These are phyloP conservation scores for Cafeteria roenbergensis DNA, from an alignment of 108 stramenopile genomes.

Conservation along the genomic window DNA sequence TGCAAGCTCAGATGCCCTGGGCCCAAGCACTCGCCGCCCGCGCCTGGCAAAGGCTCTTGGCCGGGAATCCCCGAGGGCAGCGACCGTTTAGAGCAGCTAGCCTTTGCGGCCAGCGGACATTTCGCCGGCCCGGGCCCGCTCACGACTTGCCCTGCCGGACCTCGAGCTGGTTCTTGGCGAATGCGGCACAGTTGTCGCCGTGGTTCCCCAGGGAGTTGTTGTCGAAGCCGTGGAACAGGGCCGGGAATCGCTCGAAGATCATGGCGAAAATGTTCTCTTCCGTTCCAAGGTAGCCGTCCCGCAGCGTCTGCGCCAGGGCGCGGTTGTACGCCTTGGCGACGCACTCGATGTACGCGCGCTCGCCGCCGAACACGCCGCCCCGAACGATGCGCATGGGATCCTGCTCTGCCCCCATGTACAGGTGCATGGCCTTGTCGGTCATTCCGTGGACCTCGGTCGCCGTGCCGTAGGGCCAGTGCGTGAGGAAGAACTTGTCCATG, in stretches of 20 bases:
- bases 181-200: constrained; percentile 9
- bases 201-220: constrained; percentile 3
- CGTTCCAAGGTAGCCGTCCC: constrained; percentile 8
- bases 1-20: too few relatives aligned
- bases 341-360: background rate
- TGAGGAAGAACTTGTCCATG: background rate
- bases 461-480: constrained; percentile 7
- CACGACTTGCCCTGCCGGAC: too few relatives aligned
- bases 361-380: constrained; percentile 3
- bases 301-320: background rate
- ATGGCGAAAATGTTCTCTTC: constrained; percentile 8
- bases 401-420: background rate
- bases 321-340: background rate
- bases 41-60: too few relatives aligned
- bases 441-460: constrained; percentile 9
- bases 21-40: too few relatives aligned
- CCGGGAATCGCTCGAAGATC: constrained; percentile 1
- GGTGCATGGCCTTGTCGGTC: constrained; percentile 5
- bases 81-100: too few relatives aligned
- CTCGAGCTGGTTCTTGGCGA: background rate
- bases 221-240: background rate
- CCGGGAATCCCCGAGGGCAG: too few relatives aligned
- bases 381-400: constrained; percentile 1
- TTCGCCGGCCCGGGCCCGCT: too few relatives aligned
- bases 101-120: too few relatives aligned